Conservation (phyloP, 495 filamentous ascomycete genomes). For the Podospora didyma region DNA sequence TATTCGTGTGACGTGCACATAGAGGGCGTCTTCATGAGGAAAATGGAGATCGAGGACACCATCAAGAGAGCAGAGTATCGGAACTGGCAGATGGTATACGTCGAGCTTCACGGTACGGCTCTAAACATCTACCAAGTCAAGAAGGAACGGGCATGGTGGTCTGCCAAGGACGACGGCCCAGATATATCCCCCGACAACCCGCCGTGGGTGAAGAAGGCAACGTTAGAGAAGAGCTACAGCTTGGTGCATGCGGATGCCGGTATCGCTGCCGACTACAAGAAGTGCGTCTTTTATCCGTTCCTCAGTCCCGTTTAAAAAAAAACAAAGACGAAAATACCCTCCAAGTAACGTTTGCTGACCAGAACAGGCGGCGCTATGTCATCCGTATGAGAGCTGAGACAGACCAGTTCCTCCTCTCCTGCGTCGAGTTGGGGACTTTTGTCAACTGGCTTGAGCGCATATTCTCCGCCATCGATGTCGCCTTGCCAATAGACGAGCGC, state of each 20-base stretch:
- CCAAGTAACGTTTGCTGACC: conserved; percentile 1
- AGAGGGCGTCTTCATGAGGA: conserved; percentile 50
- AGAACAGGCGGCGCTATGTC: conserved; percentile 48
- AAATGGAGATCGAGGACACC: conserved; percentile 55
- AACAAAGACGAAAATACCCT: background rate
- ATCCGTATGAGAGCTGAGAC: conserved; percentile 60
- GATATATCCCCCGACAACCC: conserved; percentile 38
- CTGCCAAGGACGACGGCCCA: conserved; percentile 22
- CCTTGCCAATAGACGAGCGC: conserved; percentile 61
- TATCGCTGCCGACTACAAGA: conserved; percentile 58
- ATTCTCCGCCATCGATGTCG: conserved; percentile 58
- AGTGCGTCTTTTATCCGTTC: conserved; percentile 33
- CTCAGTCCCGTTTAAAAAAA: background rate
- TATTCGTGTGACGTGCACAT: conserved; percentile 54
- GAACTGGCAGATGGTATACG: conserved; percentile 54
- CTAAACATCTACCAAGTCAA: conserved; percentile 55
- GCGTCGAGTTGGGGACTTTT: conserved; percentile 48
- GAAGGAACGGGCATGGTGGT: conserved; percentile 36
- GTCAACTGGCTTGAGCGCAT: conserved; percentile 59
- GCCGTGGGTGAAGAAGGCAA: conserved; percentile 38
- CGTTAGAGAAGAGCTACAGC: conserved; percentile 52
- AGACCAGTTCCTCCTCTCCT: conserved; percentile 61
- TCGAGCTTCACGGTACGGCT: conserved; percentile 56
- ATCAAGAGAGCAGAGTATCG: conserved; percentile 49
- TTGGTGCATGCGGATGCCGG: conserved; percentile 64